These are phyloP conservation scores for Astrothelium macrocarpum DNA, from an alignment of 495 filamentous ascomycete species.

Conservation along the genomic window DNA sequence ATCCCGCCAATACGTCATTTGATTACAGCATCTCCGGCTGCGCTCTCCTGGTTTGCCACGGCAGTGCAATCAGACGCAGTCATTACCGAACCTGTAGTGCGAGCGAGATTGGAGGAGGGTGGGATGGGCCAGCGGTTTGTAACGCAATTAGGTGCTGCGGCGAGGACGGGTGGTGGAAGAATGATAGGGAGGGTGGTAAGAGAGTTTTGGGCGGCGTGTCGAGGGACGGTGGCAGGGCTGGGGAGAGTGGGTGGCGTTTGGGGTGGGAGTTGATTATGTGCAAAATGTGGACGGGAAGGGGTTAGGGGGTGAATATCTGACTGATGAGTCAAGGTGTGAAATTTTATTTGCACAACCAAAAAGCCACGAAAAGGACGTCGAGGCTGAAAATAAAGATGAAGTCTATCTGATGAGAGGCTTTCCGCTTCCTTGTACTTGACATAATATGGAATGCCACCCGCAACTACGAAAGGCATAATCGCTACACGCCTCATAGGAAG, in stretches of 20 bases:
- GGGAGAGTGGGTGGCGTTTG: not conserved
- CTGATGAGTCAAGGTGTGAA: too few relatives aligned
- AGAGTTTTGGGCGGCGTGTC: constrained; percentile 61
- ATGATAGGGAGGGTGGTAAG: constrained; percentile 52
- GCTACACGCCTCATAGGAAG: too few relatives aligned
- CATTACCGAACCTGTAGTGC: constrained; percentile 42
- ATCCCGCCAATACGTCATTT: constrained; percentile 70
- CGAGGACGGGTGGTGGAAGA: constrained; percentile 49
- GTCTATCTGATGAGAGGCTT: too few relatives aligned
- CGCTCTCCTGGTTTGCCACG: constrained; percentile 51
- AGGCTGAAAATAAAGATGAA: too few relatives aligned
- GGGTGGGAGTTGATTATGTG: not conserved
- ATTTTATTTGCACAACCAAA: too few relatives aligned
- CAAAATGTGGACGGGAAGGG: too few relatives aligned
- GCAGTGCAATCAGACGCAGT: constrained; percentile 46
- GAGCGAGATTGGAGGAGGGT: constrained; percentile 37
- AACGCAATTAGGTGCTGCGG: constrained; percentile 50
- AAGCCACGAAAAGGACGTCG: too few relatives aligned
- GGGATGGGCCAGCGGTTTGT: constrained; percentile 56
- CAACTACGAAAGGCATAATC: too few relatives aligned
- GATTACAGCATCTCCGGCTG: constrained; percentile 51
- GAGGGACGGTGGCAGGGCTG: constrained; percentile 39
- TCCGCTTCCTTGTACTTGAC: too few relatives aligned
- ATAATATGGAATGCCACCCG: too few relatives aligned
- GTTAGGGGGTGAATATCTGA: too few relatives aligned